These are phyloP conservation scores for Candida krabiensis DNA, from an alignment of 805 yeast species.

Conservation along the genomic window DNA sequence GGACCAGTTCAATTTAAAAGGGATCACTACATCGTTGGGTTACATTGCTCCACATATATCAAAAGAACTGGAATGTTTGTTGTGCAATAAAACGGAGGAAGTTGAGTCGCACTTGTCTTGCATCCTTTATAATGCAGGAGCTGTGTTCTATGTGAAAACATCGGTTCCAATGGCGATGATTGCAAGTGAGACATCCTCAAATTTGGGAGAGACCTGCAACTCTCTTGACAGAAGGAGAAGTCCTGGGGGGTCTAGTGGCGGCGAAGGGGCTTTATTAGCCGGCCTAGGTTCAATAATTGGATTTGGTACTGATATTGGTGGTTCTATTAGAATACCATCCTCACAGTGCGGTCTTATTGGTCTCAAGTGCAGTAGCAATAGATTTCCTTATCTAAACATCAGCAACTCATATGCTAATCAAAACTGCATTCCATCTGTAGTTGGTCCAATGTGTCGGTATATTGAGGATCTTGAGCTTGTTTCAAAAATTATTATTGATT, in stretches of 20 bases:
- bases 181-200: slow-evolving; percentile 40
- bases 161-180: slow-evolving; percentile 46
- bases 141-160: slow-evolving; percentile 44
- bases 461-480: slow-evolving; percentile 37
- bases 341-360: slow-evolving; percentile 35
- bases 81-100: slow-evolving; percentile 30
- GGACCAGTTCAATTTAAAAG: slow-evolving; percentile 42
- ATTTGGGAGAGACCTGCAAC: slow-evolving; percentile 38
- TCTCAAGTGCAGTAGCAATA: slow-evolving; percentile 32
- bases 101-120: slow-evolving; percentile 30
- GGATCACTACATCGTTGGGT: slow-evolving; percentile 40
- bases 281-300: slow-evolving; percentile 35
- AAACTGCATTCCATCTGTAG: slow-evolving; percentile 33
- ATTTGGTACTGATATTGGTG: slow-evolving; percentile 42
- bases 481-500: slow-evolving; percentile 37
- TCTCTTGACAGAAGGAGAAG: slow-evolving; percentile 38
- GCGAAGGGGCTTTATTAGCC: slow-evolving; percentile 40
- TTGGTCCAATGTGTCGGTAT: slow-evolving; percentile 35
- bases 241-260: slow-evolving; percentile 48
- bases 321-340: slow-evolving; percentile 37
- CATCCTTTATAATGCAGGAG: slow-evolving; percentile 38
- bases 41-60: slow-evolving; percentile 36
- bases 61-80: slow-evolving; percentile 25
- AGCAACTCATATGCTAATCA: slow-evolving; percentile 36
- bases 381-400: slow-evolving; percentile 34